Evolutionary conservation across 2,329 filamentous ascomycete species (phyloP), one percentile per base, ranked within the genome.

Genomic region (Helicocarpus griseus): DNA sequence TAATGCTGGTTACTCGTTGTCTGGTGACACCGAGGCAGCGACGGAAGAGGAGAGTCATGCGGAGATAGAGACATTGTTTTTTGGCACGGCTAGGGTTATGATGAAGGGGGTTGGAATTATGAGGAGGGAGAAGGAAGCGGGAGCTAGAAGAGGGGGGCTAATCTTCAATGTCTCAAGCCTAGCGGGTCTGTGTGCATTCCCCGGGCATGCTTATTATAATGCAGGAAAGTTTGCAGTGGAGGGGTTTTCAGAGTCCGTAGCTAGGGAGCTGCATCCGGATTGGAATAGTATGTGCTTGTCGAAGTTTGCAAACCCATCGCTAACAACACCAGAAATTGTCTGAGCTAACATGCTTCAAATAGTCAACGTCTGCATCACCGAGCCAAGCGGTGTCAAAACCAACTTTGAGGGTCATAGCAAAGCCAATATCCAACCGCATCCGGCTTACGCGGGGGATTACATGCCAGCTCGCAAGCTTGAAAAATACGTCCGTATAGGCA

Each of bases 61-160:
- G 2, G 75, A 82, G 58, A 74, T 83, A 63, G 77, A 83, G 47
- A 73, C 78, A 53, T 83, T 83, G 58, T 77, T 82, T 59, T 80
- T 78, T 51, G 80, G 80, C 2, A 63, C 80, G 1, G 61, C 82
- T 4, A 70, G 77, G 41, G 74, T 81, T 1, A 81, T 78, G 4
- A 44, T 55, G 31, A 55, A 56, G 35, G 61, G 61, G 3, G 43
- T 66, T 26, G 53, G 54, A 44, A 51, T 59, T 2, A 61, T 66
- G 54, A 53, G 62, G 7, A 60, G 63, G 44, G 13, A 31, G 13
- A 8, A 31, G 29, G 45, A 58, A 24, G 57, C 52, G 26, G 14
- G 38, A 3, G 28, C 17, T 6, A 58, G 72, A 48, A 39, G 56
- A 55, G 77, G 78, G 2, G 79, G 78, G 6, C 63, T 77, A 5